Conservation (phyloP, 2,329 filamentous ascomycete species). For the Sporothrix inflata region DNA sequence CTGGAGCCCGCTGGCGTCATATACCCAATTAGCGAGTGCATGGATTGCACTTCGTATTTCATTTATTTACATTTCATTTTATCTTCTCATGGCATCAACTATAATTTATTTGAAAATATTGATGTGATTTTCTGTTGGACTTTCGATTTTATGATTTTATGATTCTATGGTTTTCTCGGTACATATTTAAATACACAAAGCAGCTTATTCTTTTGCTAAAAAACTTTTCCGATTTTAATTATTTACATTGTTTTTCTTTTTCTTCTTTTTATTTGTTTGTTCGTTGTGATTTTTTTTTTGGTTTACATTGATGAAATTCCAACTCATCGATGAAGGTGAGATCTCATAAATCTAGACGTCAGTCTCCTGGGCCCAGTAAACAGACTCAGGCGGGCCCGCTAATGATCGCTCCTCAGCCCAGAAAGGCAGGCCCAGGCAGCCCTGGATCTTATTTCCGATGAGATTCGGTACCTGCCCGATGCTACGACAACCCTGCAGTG, state of each 20-base stretch:
- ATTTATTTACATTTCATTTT: neutral
- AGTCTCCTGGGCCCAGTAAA: neutral
- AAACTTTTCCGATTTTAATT: too few species aligned
- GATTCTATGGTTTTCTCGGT: too few species aligned
- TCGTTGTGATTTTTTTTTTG: neutral
- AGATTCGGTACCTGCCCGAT: too few species aligned
- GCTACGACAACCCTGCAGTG: too few species aligned
- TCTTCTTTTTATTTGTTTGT: neutral
- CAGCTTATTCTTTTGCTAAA: neutral
- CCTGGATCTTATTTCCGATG: neutral
- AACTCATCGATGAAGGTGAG: too few species aligned
- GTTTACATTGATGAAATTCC: too few species aligned
- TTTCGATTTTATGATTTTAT: too few species aligned
- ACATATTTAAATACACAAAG: too few species aligned
- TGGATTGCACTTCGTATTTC: neutral
- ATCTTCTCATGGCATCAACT: neutral
- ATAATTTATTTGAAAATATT: too few species aligned
- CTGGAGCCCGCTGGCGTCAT: neutral
- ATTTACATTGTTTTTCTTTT: neutral
- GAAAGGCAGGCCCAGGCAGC: neutral
- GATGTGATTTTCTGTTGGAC: too few species aligned
- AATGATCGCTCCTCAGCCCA: neutral
- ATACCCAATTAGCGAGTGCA: slow-evolving; percentile 9
- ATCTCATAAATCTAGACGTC: too few species aligned
- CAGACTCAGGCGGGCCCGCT: neutral